phyloP scores from a whole-genome alignment of 176 grass and related monocot species.

The Carex littledalei region DNA sequence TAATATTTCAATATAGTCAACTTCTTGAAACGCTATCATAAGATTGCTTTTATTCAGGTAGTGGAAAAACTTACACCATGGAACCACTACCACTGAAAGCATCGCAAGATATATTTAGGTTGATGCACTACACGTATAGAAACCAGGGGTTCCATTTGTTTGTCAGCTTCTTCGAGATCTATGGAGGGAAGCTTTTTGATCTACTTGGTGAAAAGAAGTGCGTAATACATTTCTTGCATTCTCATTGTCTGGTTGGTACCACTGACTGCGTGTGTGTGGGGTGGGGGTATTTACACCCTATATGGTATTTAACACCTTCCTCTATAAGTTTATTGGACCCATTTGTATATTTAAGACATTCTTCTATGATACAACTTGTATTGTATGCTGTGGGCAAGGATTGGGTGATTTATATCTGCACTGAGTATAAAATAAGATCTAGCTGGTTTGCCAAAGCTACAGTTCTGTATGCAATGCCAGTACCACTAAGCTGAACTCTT shows the following conservation, averaged over 20 bases:
- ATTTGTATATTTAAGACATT: neutral
- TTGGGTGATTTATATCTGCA: neutral
- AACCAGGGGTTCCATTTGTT: constrained; percentile 44
- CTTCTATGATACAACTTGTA: neutral
- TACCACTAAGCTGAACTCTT: neutral
- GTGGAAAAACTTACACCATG: constrained; percentile 54
- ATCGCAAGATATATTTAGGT: constrained; percentile 38
- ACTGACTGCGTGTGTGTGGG: no score
- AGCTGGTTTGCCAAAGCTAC: neutral
- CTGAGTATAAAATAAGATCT: neutral
- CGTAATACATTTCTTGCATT: neutral
- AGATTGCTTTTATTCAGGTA: constrained; percentile 31
- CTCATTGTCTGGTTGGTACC: neutral
- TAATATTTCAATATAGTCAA: neutral
- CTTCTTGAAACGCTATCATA: neutral
- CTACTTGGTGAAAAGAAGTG: constrained; percentile 41
- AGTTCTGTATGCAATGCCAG: neutral
- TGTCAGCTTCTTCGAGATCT: constrained; percentile 56
- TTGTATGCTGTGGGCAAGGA: neutral
- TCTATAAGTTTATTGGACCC: neutral
- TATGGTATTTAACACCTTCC: neutral
- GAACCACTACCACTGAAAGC: constrained; percentile 51
- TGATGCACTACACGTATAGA: constrained; percentile 39
- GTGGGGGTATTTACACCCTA: neutral
- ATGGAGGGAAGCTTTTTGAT: constrained; percentile 55